These are phyloP conservation scores for Pleurotus eryngii DNA, from an alignment of 768 basidiomycete genomes.

Conservation along the genomic window DNA sequence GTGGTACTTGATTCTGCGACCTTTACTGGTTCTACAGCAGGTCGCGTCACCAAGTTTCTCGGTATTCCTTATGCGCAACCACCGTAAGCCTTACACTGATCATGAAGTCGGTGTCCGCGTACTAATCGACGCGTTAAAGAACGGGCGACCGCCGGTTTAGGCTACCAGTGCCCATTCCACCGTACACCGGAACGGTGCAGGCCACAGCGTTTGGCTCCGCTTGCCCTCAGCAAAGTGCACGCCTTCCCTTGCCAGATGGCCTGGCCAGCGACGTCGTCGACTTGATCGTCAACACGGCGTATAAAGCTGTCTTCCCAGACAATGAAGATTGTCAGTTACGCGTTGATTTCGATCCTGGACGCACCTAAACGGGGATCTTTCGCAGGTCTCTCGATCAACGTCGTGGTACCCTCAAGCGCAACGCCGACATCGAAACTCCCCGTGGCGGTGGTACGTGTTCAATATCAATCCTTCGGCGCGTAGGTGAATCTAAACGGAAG, in stretches of 20 bases:
- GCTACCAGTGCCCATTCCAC: conserved; percentile 32
- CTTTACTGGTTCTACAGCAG: conserved; percentile 36
- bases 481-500: no score
- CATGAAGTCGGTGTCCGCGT: not conserved
- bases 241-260: conserved; percentile 27
- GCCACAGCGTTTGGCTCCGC: conserved; percentile 41
- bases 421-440: conserved; percentile 34
- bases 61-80: conserved; percentile 50
- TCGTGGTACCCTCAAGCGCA: conserved; percentile 32
- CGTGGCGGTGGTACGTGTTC: conserved; percentile 32
- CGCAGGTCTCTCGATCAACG: conserved; percentile 38
- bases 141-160: conserved; percentile 39
- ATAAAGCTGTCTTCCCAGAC: conserved; percentile 23
- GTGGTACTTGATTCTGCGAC: conserved; percentile 40
- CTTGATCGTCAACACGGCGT: conserved; percentile 24
- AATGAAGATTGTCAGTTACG: conserved; percentile 40
- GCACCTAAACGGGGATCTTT: not conserved
- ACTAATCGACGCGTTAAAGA: conserved; percentile 15
- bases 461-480: not conserved
- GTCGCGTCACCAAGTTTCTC: conserved; percentile 34
- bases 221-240: conserved; percentile 43
- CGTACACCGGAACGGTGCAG: conserved; percentile 33
- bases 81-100: conserved; percentile 32
- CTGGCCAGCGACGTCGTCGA: conserved; percentile 26
- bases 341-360: not conserved